Base-by-base conservation (phyloP, 331 rosid genomes). In the Saraca asoca region DNA sequence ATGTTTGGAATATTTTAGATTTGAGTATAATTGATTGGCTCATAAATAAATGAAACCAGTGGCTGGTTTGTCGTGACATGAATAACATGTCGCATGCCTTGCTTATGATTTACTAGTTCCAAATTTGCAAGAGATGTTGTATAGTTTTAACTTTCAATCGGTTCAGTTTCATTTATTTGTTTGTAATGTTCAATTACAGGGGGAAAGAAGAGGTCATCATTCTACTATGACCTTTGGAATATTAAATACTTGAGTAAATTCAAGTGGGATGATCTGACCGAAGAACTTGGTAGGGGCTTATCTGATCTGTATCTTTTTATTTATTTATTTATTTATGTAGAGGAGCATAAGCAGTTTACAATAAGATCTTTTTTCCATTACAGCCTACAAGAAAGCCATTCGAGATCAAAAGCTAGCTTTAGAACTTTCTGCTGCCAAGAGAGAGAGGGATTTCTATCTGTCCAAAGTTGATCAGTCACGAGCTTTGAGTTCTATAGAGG, bases 181-280 rank as follows among this genome's bases (percentile, higher is more conserved):
- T 61, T 52, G 2, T 58, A 17, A 58, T 66, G 35, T 58, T 57
- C 54, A 7, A 77, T 51, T 49, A 57, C 60, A 92, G 98, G 98
- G 64, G 98, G 98, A 44, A 93, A 56, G 81, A 93, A 89, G 82
- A 90, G 90, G 69, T 90, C 95, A 7, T 59, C 88, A n/a, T 87
- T 93, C 81, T 82, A 82, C 73, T 78, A 82, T 63, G 98, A 93
- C 76, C 81, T 90, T 71, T 93, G 98, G 98, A 93, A 87, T 79
- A 87, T 93, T 80, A 93, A 90, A 75, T 93, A 93, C 73, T 81
- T 90, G 42, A 87, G 96, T 78, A 87, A 90, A 77, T 90, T 90
- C 84, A 93, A 93, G 85, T 93, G 97, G 98, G 95, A 90, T 74
- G 85, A 93, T 81, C 86, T 93, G 63, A 84, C 88, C 13, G 88